Percentiles rank a stretch among this genome's conserved stretches.
phyloP scores from a whole-genome alignment of 441 rosid genomes.

The Croton setiger region DNA sequence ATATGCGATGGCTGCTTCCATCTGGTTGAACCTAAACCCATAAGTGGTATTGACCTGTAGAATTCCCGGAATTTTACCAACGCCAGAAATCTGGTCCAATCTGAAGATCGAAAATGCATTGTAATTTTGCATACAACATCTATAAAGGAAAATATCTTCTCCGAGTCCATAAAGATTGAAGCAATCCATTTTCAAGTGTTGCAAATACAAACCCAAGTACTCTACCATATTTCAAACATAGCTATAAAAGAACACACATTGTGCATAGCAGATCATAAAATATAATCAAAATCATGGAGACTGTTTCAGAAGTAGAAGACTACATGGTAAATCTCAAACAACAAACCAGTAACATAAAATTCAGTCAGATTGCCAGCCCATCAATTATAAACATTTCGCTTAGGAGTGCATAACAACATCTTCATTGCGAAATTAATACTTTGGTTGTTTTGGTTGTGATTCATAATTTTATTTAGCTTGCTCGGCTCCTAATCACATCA shows the following conservation, averaged over 20 bases:
- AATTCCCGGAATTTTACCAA: too few species aligned
- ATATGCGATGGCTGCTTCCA: too few species aligned
- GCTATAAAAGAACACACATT: slow-evolving; percentile 25
- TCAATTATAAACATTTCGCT: slow-evolving; percentile 43
- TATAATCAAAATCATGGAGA: slow-evolving; percentile 20
- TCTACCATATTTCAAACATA: slow-evolving; percentile 22
- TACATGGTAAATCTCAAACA: slow-evolving; percentile 26
- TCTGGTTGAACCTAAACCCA: too few species aligned
- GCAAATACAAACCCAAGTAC: slow-evolving; percentile 5
- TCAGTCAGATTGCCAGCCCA: slow-evolving; percentile 41
- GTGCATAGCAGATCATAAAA: slow-evolving; percentile 24
- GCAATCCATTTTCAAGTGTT: background rate
- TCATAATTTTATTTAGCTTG: slow-evolving; percentile 31
- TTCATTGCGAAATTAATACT: slow-evolving; percentile 12
- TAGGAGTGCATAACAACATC: slow-evolving; percentile 22
- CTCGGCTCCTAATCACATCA: slow-evolving; percentile 57
- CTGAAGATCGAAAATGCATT: too few species aligned
- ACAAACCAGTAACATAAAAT: slow-evolving; percentile 34
- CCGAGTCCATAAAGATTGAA: background rate
- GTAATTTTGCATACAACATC: too few species aligned
- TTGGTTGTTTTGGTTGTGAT: too few species aligned
- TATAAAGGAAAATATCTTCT: too few species aligned
- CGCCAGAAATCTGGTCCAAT: too few species aligned
- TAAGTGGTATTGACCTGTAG: too few species aligned
- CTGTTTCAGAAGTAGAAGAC: slow-evolving; percentile 25